Conservation (phyloP, 2,329 filamentous ascomycete species). For the Dendryphion nanum region DNA sequence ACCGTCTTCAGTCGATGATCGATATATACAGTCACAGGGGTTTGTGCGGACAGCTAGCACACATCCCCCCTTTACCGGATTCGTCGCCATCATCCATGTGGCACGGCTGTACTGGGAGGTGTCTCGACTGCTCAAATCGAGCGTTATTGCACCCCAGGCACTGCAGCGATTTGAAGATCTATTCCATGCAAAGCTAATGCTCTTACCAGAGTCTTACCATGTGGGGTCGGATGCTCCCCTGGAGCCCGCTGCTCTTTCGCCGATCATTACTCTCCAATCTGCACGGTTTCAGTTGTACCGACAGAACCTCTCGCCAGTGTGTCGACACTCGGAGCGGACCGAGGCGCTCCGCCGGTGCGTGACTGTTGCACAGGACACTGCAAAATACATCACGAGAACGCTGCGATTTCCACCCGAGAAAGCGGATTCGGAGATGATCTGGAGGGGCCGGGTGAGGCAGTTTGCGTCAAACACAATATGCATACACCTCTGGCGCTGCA, state of each 20-base stretch:
- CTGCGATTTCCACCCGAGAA: conserved; percentile 45
- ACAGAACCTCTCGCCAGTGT: conserved; percentile 78
- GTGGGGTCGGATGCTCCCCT: conserved; percentile 65
- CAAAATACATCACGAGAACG: conserved; percentile 68
- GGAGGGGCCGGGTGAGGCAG: conserved; percentile 60
- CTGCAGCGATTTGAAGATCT: conserved; percentile 79
- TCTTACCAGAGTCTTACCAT: conserved; percentile 74
- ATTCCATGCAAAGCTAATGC: conserved; percentile 70
- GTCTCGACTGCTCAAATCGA: conserved; percentile 66
- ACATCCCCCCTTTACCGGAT: conserved; percentile 59
- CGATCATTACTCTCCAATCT: conserved; percentile 76
- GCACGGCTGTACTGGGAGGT: conserved; percentile 75
- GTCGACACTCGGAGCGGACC: conserved; percentile 62
- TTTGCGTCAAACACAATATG: conserved; percentile 74
- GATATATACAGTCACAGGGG: conserved; percentile 62
- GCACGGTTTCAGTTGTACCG: conserved; percentile 83
- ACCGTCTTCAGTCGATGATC: conserved; percentile 78
- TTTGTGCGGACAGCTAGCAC: conserved; percentile 39
- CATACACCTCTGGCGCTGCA: conserved; percentile 83
- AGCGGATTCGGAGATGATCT: conserved; percentile 29
- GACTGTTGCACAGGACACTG: conserved; percentile 73
- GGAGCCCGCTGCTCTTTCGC: conserved; percentile 71
- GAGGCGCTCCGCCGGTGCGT: conserved; percentile 77
- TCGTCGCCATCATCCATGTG: conserved; percentile 78
- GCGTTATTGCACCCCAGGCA: conserved; percentile 61